phyloP scores from a whole-genome alignment of 1,284 basidiomycete species.

The Fomitopsis pinicola region DNA sequence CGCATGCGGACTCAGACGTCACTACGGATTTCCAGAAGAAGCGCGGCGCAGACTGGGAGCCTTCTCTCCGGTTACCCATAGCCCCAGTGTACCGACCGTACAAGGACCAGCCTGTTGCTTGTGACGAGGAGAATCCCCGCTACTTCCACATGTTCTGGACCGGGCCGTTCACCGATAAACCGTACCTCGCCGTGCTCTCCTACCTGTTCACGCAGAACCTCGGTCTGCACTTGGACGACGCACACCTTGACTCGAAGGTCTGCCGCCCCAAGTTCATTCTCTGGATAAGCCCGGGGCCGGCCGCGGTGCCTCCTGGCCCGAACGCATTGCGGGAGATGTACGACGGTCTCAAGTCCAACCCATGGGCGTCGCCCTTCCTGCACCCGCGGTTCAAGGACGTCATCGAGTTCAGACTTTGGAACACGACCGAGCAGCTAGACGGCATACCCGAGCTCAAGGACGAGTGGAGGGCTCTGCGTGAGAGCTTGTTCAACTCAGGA shows the following conservation, averaged over 20 bases:
- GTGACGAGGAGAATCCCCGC: conserved; percentile 62
- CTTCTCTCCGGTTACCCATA: conserved; percentile 30
- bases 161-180: conserved; percentile 76
- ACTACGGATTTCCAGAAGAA: conserved; percentile 38
- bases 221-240: conserved; percentile 49
- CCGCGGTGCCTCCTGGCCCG: conserved; percentile 49
- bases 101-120: conserved; percentile 37
- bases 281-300: conserved; percentile 70
- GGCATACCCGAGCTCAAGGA: conserved; percentile 54
- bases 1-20: conserved; percentile 28
- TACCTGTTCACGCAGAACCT: conserved; percentile 76
- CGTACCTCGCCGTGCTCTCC: conserved; percentile 70
- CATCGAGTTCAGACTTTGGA: conserved; percentile 71
- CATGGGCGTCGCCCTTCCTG: conserved; percentile 67
- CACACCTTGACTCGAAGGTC: conserved; percentile 29
- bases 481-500: conserved; percentile 56
- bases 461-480: conserved; percentile 49
- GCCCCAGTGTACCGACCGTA: conserved; percentile 35
- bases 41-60: conserved; percentile 42
- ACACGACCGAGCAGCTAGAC: conserved; percentile 70
- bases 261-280: conserved; percentile 74
- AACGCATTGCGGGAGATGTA: conserved; percentile 55
- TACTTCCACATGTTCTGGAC: conserved; percentile 84
- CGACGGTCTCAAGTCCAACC: conserved; percentile 51
- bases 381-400: conserved; percentile 62